Conservation (phyloP, 108 stramenopile species). For the Discostella pseudostelligera region DNA sequence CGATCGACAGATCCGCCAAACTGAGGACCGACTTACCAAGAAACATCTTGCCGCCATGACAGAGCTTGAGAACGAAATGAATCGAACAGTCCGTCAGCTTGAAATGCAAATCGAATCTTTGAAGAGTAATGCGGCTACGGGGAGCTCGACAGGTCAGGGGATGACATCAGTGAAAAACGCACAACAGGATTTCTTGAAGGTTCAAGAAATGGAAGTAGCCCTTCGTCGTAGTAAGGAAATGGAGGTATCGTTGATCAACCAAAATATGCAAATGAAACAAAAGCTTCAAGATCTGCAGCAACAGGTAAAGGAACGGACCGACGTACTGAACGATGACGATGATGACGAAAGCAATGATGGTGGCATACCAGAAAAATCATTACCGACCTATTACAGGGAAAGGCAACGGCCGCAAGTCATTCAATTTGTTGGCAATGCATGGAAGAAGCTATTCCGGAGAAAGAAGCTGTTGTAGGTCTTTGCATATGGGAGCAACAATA, state of each 20-base stretch:
- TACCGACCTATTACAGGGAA: conserved; percentile 43
- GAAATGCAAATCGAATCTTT: conserved; percentile 32
- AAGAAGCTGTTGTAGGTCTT: no score
- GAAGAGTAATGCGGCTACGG: conserved; percentile 11
- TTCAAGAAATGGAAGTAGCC: conserved; percentile 28
- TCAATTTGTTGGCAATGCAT: conserved; percentile 21
- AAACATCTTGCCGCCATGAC: conserved; percentile 25
- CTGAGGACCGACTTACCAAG: conserved; percentile 32
- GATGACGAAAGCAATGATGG: not conserved
- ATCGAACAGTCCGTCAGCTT: conserved; percentile 33
- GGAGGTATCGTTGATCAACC: conserved; percentile 38
- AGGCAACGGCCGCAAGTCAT: conserved; percentile 24
- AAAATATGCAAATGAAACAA: conserved; percentile 42
- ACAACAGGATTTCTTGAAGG: conserved; percentile 1
- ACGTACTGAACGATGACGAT: conserved; percentile 6
- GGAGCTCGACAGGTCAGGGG: not conserved
- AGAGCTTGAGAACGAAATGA: conserved; percentile 39
- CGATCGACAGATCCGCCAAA: conserved; percentile 31
- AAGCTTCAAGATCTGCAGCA: conserved; percentile 28
- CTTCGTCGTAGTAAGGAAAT: conserved; percentile 34
- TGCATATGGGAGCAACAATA: no score
- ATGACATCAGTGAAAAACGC: not conserved
- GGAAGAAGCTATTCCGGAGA: conserved; percentile 32
- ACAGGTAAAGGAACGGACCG: conserved; percentile 5
- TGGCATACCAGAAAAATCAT: conserved; percentile 1